Base-by-base conservation (phyloP, 805 yeast genomes). In the Brettanomyces anomalus region DNA sequence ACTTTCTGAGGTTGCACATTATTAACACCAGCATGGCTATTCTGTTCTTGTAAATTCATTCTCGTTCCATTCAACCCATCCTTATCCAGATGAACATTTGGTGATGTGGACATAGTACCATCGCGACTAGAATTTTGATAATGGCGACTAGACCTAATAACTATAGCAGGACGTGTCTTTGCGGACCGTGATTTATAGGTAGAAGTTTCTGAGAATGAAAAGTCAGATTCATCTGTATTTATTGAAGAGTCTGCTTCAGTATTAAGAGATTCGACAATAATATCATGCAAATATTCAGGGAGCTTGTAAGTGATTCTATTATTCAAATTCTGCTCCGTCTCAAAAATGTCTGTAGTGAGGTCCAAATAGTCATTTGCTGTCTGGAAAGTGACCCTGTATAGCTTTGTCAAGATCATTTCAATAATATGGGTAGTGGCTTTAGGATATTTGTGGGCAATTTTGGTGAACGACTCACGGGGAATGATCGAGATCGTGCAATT, bases 391-490 rank as follows among this genome's bases (percentile, higher is more conserved):
- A 93, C 96, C 50, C 94, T 76, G 57, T 87, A 86, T 42, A 93
- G 70, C 48, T 95, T 74, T 1, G 95, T 81, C 43, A 90, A 65
- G 19, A 90, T 86, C 77, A 90, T 88, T 53, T 94, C 96, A 13
- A 90, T 90, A 26, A 93, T 89, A 60, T 89, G 96, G 0, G 96
- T 85, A 0, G 96, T 82, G 1, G 96, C 85, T 48, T 84, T 77
- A 5, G 97, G 97, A 56, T 80, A 86, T 52, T 79, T 84, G 26
- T 67, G 57, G 5, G 84, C 81, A 33, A 90, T 72, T 42, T 83
- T 68, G 43, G 76, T 71, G 52, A 90, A 93, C 0, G 97, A 85
- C 41, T 77, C 80, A 1, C 81, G 77, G 0, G 98, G 98, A 14
- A 90, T 89, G 32, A 90, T 83, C 0, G 97, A 95, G 42, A 90